A percentile compares a stretch with the other conserved stretches of the same genome.
These are phyloP conservation scores for Asparagopsis taxiformis DNA, from an alignment of 31 red algal genomes.

Conservation along the genomic window DNA sequence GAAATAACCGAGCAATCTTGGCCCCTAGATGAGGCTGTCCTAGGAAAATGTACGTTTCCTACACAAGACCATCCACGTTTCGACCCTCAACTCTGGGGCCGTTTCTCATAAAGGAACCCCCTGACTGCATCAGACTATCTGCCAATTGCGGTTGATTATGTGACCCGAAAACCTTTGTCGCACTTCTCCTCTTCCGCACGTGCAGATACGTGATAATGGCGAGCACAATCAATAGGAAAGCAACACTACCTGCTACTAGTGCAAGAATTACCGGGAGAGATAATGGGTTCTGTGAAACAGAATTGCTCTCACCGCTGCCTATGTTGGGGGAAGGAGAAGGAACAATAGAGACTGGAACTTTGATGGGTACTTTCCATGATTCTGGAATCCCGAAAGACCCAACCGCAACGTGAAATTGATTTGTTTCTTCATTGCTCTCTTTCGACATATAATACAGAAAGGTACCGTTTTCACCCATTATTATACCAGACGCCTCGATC, in stretches of 20 bases:
- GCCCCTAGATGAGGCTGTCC: too few relatives aligned
- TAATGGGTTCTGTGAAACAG: neutral
- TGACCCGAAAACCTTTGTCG: constrained; percentile 4
- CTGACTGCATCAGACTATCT: too few relatives aligned
- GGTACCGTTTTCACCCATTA: constrained; percentile 2
- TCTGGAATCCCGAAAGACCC: constrained; percentile 49
- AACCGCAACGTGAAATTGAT: constrained; percentile 42
- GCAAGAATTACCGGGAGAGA: constrained; percentile 13
- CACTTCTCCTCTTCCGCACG: constrained; percentile 1
- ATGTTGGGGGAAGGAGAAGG: constrained; percentile 26
- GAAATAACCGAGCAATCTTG: too few relatives aligned
- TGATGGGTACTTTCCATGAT: constrained; percentile 46
- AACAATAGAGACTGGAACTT: constrained; percentile 3
- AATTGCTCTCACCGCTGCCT: neutral
- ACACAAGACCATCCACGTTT: too few relatives aligned
- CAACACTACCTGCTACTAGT: constrained; percentile 1
- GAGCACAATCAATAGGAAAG: constrained; percentile 6
- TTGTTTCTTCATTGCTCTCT: constrained; percentile 51
- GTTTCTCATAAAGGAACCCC: too few relatives aligned
- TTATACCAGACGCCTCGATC: constrained; percentile 40
- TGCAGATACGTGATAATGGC: neutral
- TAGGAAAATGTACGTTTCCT: too few relatives aligned
- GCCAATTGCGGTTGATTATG: constrained; percentile 6
- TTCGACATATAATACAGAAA: constrained; percentile 54
- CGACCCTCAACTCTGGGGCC: too few relatives aligned